Evolutionary conservation across 2,329 filamentous ascomycete genomes (phyloP), one percentile per base, ranked within the genome.

Genomic region (Diaporthe australafricana): DNA sequence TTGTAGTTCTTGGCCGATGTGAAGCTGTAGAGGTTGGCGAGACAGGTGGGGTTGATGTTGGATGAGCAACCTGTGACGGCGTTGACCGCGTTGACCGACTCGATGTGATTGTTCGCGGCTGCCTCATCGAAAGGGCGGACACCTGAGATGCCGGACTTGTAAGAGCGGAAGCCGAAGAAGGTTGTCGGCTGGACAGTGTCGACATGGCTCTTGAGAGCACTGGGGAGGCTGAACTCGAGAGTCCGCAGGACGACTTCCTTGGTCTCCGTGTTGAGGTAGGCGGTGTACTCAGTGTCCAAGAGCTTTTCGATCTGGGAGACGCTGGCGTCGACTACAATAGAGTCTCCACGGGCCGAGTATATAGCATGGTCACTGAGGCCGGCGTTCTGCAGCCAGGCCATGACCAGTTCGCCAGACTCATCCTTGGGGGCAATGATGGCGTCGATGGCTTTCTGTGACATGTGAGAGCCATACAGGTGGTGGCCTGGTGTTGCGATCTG

Each of bases 11-110:
- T 79, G 1, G 80, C 76, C 68, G 83, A 84, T 78, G 74, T 85
- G 84, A 38, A 87, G 77, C 76, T 86, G 80, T 87, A 87, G 62
- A 86, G 77, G 73, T 82, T 75, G 75, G 84, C 82, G 70, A 86
- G 72, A 73, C 85, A 87, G 5, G 79, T 73, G 2, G 85, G 85
- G 30, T 82, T 83, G 70, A 86, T 80, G 11, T 75, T 75, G 5
- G 75, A 77, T 55, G 79, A 72, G 71, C 80, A 79, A 12, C 76
- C 57, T 1, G 72, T 72, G 53, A 74, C 76, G 2, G 78, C 60
- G 20, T 45, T 40, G 9, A 30, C 48, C 14, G 35, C 27, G 20
- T 45, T 40, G 9, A 30, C 48, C 14, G 35, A 30, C n/a, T 42
- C 53, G 22, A 45, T 7, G 3, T n/a, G 42, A 14, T 16, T 42